Evolutionary conservation across 345 rosid species (phyloP), one percentile per base, ranked within the genome.

Genomic region (Carallia brachiata): DNA sequence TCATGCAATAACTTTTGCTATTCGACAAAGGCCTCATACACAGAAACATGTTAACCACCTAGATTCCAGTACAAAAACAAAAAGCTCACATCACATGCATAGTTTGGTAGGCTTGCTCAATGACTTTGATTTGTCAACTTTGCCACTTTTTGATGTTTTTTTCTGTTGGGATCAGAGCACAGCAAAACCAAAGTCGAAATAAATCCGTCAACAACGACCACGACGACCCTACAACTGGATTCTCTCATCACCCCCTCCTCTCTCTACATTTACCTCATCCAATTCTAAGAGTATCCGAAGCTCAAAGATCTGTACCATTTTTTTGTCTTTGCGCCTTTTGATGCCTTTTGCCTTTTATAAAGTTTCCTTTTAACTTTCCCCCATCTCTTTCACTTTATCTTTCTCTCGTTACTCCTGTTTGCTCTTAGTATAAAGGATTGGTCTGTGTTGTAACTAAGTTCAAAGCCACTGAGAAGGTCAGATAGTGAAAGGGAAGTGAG

Each of bases 301-400:
- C 62, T 28, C 6, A 70, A 23, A 23, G 23, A 32, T 39, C 16
- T 16, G 19, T 23, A 19, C 4, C 52, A 19, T 31, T 40, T 44
- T 23, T 47, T 19, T 63, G 55, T 19, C 48, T 44, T 39, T 17
- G 68, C 36, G 68, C 30, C 65, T 55, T 40, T 54, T 71, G 56
- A 63, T 36, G 31, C 61, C 37, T 62, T 47, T 56, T 56, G 60
- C 52, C 64, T 63, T 47, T 63, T 17, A 8, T 31, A 27, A 56
- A 56, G 60, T 71, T 39, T 63, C 68, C 31, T 55, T 63, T 55
- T 71, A 58, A 70, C 66, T 9, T 66, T 53, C 31, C 34, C 61
- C 50, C 50, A 36, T 55, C 18, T 12, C 18, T 17, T 36, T 36
- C 48, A 53, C 5, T 8, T 53, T 6, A 0, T 23, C 9, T 18